Conservation (phyloP, 768 basidiomycete species). For the Pleurotus sapidus region DNA sequence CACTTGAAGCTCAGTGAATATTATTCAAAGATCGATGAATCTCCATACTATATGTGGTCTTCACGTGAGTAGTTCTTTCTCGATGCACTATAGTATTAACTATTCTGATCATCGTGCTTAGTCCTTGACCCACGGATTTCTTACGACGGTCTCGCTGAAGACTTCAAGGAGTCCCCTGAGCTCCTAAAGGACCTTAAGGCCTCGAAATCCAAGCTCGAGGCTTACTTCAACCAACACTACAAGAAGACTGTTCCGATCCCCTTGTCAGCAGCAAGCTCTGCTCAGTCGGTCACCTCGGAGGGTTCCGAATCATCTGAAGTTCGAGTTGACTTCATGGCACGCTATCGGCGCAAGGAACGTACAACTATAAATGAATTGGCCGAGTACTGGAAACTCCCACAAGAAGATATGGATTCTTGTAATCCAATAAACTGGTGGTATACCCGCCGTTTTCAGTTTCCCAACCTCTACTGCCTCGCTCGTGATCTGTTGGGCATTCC, state of each 20-base stretch:
- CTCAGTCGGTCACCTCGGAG: background rate
- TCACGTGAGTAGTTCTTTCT: too few species aligned
- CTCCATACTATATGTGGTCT: background rate
- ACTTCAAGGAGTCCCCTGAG: too few species aligned
- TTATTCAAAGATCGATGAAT: background rate
- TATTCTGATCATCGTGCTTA: too few species aligned
- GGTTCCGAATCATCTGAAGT: too few species aligned
- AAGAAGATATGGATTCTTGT: background rate
- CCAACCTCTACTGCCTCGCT: background rate
- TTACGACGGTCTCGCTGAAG: too few species aligned
- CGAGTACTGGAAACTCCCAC: constrained; percentile 1
- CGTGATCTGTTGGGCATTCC: background rate
- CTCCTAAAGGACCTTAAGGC: too few species aligned
- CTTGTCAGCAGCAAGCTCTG: background rate
- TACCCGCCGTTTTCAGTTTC: too few species aligned
- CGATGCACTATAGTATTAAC: too few species aligned
- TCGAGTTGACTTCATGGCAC: background rate
- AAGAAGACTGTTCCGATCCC: background rate
- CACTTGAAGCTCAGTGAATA: too few species aligned
- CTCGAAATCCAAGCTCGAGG: background rate
- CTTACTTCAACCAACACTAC: background rate
- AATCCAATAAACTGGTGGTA: too few species aligned
- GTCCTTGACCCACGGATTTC: too few species aligned
- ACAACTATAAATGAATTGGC: background rate
- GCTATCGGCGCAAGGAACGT: background rate